phyloP scores from a whole-genome alignment of 2,329 filamentous ascomycete genomes.

The Capronia americana region DNA sequence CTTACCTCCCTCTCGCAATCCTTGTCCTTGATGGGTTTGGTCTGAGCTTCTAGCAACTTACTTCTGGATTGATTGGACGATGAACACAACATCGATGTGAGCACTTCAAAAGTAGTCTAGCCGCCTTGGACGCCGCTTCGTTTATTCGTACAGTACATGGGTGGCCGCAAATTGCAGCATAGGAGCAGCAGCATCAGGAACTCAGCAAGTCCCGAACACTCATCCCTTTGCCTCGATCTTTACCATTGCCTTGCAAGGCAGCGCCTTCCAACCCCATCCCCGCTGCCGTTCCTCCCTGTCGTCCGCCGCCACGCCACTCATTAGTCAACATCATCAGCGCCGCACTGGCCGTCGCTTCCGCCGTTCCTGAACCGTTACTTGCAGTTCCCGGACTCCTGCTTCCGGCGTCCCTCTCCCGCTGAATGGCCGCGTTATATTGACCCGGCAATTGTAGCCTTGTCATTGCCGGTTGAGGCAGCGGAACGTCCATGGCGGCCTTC shows the following conservation, averaged over 20 bases:
- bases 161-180: not conserved
- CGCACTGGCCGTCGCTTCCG: slow-evolving; percentile 78
- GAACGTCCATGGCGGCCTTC: slow-evolving; percentile 40
- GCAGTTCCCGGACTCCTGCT: slow-evolving; percentile 42
- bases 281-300: not conserved
- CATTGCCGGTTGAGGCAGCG: slow-evolving; percentile 35
- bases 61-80: too few relatives aligned
- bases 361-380: slow-evolving; percentile 59
- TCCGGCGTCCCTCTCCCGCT: slow-evolving; percentile 45
- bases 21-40: too few relatives aligned
- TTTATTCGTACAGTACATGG: not conserved
- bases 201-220: slow-evolving; percentile 63
- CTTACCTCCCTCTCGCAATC: too few relatives aligned
- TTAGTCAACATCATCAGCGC: slow-evolving; percentile 87
- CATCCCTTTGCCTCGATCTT: slow-evolving; percentile 55
- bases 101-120: too few relatives aligned
- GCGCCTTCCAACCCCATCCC: not conserved
- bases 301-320: slow-evolving; percentile 65
- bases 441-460: slow-evolving; percentile 37
- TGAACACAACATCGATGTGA: too few relatives aligned
- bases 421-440: slow-evolving; percentile 47
- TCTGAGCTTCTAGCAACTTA: too few relatives aligned
- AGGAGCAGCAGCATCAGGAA: slow-evolving; percentile 44
- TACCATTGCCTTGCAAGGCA: slow-evolving; percentile 7
- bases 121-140: not conserved